A percentile compares a stretch with the other conserved stretches of the same genome.
Evolutionary conservation across 176 grass and related monocot species (phyloP).

Genomic region (Pharus latifolius): DNA sequence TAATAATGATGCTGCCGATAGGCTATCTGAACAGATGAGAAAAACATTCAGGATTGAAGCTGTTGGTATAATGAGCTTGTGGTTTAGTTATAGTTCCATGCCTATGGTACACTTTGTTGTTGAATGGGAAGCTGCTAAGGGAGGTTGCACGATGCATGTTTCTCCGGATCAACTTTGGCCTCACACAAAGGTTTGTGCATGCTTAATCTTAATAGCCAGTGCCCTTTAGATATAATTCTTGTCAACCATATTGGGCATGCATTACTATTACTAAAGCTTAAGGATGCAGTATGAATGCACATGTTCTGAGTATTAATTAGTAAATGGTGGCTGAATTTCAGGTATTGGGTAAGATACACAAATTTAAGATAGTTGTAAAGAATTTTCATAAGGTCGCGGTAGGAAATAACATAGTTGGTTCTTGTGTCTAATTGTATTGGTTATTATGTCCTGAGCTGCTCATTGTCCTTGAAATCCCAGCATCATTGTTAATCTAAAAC

Average conservation of each 20-base stretch:
- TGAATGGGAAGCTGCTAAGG: conserved; percentile 83
- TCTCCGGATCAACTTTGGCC: conserved; percentile 99
- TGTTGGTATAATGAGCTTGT: conserved; percentile 91
- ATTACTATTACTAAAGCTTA: background rate
- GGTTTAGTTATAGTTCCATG: conserved; percentile 92
- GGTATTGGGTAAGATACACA: too few relatives aligned
- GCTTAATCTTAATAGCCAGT: background rate
- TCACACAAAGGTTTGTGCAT: conserved; percentile 75
- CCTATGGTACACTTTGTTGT: conserved; percentile 99
- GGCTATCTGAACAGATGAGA: conserved; percentile 80
- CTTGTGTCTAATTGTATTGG: background rate
- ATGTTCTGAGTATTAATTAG: too few relatives aligned
- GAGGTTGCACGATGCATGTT: conserved; percentile 94
- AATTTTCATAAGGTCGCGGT: background rate
- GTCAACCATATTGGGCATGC: background rate
- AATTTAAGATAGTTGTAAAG: background rate
- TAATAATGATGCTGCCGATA: conserved; percentile 47
- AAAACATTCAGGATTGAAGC: conserved; percentile 97
- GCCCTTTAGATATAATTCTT: background rate
- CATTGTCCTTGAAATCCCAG: background rate
- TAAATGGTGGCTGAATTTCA: background rate
- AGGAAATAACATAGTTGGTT: background rate
- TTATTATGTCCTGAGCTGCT: background rate
- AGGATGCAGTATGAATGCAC: too few relatives aligned
- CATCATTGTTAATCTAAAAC: background rate